Base-by-base conservation (phyloP, 2,329 filamentous ascomycete species). In the Plectosphaerella sp. region DNA sequence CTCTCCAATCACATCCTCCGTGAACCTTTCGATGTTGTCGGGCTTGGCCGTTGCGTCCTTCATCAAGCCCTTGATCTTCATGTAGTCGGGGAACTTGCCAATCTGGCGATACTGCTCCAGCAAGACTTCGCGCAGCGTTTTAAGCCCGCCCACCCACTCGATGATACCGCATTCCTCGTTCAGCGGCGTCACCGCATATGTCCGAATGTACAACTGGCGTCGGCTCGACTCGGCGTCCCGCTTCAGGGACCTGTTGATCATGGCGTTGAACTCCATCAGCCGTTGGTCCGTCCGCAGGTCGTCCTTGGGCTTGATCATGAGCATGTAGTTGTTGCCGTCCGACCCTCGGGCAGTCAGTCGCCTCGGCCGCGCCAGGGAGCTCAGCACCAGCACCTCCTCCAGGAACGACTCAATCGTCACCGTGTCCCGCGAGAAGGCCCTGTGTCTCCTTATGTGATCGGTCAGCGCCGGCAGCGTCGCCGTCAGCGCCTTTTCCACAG, bases 151-250 rank as follows among this genome's bases (percentile, higher is more conserved):
- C 28, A 99, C 91, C 94, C 94, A 99, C 72, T 99, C 94, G 60
- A 99, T 96, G 57, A 96, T 87, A 54, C 94, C 94, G 59, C 94
- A 97, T 71, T 97, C 93, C 71, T 99, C 95, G 66, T 96, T 97
- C 47, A 99, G 76, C 2, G 94, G 95, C 5, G 93, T 96, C 12
- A 99, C 95, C 7, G 91, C 91, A 62, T 99, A 99, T 0, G 94
- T 99, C 64, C 92, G 91, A 70, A 99, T 96, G 67, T 96, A 96
- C 51, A 99, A 79, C 58, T 94, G 89, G 15, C 94, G 84, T 66
- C 90, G 88, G 68, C 89, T 95, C 15, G 91, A 89, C 65, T 97
- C 92, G 2, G 92, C 86, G 62, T 97, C 92, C 56, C 89, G 86
- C 65, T 97, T 96, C 52, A 99, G 73, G 3, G 93, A 91, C 54